These are phyloP conservation scores for Hyaloscypha finlandica DNA, from an alignment of 495 filamentous ascomycete species.

Conservation along the genomic window DNA sequence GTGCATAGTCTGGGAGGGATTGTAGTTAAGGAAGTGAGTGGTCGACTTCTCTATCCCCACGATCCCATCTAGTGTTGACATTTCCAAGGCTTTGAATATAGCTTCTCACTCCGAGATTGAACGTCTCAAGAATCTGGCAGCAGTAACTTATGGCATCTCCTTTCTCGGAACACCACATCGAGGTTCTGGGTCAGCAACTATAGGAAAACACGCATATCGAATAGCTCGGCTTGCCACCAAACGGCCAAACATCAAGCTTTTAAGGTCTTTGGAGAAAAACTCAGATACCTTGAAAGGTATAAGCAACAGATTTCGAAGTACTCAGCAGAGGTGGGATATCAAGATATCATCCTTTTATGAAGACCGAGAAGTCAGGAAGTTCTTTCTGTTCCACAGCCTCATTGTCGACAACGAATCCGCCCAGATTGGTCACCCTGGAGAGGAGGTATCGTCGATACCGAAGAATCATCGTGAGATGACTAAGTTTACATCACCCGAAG, in stretches of 20 bases:
- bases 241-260: neutral
- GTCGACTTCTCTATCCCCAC: too few relatives aligned
- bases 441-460: neutral
- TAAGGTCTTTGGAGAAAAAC: neutral
- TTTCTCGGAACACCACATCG: neutral
- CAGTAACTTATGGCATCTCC: neutral
- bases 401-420: neutral
- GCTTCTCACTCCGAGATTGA: neutral
- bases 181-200: neutral
- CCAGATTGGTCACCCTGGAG: neutral
- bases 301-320: neutral
- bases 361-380: neutral
- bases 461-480: slow-evolving; percentile 3
- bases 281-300: neutral
- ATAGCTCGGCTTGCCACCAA: neutral
- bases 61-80: too few relatives aligned
- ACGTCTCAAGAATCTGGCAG: neutral
- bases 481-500: neutral
- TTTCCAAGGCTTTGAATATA: neutral
- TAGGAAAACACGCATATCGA: neutral
- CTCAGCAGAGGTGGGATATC: neutral
- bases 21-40: neutral
- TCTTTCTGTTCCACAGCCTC: neutral
- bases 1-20: slow-evolving; percentile 1
- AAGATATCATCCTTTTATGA: neutral